A percentile compares a stretch with the other conserved stretches of the same genome.
Evolutionary conservation across 805 yeast species (phyloP).

Genomic region (Ogataea kodamae): DNA sequence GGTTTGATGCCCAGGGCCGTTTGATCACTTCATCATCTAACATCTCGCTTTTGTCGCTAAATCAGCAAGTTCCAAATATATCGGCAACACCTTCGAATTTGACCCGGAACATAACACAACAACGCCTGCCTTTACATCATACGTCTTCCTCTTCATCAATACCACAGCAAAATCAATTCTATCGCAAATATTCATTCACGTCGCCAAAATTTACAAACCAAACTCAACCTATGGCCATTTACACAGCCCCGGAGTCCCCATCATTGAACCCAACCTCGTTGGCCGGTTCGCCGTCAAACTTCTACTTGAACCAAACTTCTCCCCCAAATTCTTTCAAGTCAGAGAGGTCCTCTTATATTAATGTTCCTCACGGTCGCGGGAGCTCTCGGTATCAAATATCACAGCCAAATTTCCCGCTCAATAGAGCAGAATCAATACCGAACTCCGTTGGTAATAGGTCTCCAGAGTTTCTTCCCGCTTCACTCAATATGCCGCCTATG

Average conservation of each 20-base stretch:
- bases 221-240: slow-evolving; percentile 10
- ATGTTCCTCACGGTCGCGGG: slow-evolving; percentile 4
- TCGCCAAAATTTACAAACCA: slow-evolving; percentile 14
- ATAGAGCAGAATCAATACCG: slow-evolving; percentile 23
- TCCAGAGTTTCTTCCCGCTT: slow-evolving; percentile 35
- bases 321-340: slow-evolving; percentile 42
- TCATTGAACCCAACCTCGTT: slow-evolving; percentile 48
- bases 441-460: slow-evolving; percentile 32
- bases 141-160: slow-evolving; percentile 10
- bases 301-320: slow-evolving; percentile 50
- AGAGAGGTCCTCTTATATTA: slow-evolving; percentile 23
- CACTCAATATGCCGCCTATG: slow-evolving; percentile 36
- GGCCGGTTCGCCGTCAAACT: slow-evolving; percentile 54
- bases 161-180: slow-evolving; percentile 10
- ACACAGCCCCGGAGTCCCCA: slow-evolving; percentile 47
- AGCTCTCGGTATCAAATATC: slow-evolving; percentile 21
- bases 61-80: slow-evolving; percentile 20
- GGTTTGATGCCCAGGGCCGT: slow-evolving; percentile 31
- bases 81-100: slow-evolving; percentile 15
- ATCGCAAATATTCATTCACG: slow-evolving; percentile 20
- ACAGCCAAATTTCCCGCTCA: slow-evolving; percentile 11
- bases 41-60: slow-evolving; percentile 35
- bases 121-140: slow-evolving; percentile 17
- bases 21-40: slow-evolving; percentile 36
- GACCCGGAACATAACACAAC: slow-evolving; percentile 19